Percentiles rank a stretch among this genome's conserved stretches.
Evolutionary conservation across 2,329 filamentous ascomycete species (phyloP).

Genomic region (Bipolaris zeicola): DNA sequence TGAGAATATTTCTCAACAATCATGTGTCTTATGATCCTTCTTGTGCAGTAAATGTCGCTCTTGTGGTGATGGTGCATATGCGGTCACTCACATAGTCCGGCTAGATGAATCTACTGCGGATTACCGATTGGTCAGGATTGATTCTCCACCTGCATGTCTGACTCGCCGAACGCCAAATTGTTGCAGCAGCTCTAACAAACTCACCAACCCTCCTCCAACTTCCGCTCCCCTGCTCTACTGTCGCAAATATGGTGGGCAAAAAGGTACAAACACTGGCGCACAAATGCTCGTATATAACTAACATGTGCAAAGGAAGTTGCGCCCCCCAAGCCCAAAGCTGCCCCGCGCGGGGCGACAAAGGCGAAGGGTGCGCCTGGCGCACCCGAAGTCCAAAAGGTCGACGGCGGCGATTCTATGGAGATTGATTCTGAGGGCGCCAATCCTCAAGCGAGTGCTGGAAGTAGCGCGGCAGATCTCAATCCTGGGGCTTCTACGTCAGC

Average conservation of each 20-base stretch:
- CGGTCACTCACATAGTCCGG: slow-evolving; percentile 29
- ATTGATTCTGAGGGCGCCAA: slow-evolving; percentile 14
- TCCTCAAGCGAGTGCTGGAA: slow-evolving; percentile 11
- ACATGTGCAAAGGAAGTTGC: slow-evolving; percentile 31
- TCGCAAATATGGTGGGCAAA: slow-evolving; percentile 40
- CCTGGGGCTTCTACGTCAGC: slow-evolving; percentile 26
- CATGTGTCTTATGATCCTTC: background rate
- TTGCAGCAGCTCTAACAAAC: slow-evolving; percentile 23
- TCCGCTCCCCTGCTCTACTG: slow-evolving; percentile 14
- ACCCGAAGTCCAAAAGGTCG: slow-evolving; percentile 16
- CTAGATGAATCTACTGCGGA: slow-evolving; percentile 22
- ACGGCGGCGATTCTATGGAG: slow-evolving; percentile 17
- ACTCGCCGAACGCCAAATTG: slow-evolving; percentile 41
- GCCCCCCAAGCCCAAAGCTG: slow-evolving; percentile 35
- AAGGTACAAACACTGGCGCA: slow-evolving; percentile 23
- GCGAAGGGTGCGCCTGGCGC: slow-evolving; percentile 27
- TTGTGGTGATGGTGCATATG: background rate
- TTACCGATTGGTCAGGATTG: slow-evolving; percentile 35
- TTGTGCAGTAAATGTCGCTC: background rate
- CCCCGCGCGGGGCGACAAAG: slow-evolving; percentile 40
- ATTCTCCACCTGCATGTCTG: slow-evolving; percentile 17
- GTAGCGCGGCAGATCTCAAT: slow-evolving; percentile 22
- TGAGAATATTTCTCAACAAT: background rate
- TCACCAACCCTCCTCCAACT: slow-evolving; percentile 19
- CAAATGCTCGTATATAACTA: slow-evolving; percentile 3